A percentile compares a stretch with the other conserved stretches of the same genome.
phyloP scores from a whole-genome alignment of 164 flowering plant species.

The Nymphaea colorata region DNA sequence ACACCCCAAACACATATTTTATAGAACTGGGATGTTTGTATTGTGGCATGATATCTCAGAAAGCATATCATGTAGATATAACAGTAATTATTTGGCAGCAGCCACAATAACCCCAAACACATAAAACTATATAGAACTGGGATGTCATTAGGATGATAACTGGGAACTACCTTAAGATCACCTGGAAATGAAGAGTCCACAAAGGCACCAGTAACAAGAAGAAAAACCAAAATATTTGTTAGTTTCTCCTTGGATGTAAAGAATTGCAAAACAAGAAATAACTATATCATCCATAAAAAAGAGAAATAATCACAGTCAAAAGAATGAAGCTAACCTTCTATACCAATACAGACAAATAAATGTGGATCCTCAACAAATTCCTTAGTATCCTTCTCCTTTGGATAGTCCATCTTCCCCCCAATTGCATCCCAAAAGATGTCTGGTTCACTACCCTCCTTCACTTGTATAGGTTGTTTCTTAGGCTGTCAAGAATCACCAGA shows the following conservation, averaged over 20 bases:
- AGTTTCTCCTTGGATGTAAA: constrained; percentile 13
- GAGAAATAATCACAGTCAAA: background rate
- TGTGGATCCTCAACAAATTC: constrained; percentile 43
- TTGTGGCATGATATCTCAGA: too few relatives aligned
- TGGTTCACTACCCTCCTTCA: constrained; percentile 69
- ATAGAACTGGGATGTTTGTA: too few relatives aligned
- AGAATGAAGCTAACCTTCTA: constrained; percentile 25
- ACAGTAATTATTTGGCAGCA: too few relatives aligned
- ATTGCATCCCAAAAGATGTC: constrained; percentile 56
- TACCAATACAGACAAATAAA: constrained; percentile 30
- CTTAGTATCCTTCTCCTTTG: constrained; percentile 33
- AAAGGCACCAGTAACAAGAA: constrained; percentile 7
- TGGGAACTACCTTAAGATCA: constrained; percentile 40
- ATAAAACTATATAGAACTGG: too few relatives aligned
- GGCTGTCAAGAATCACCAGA: constrained; percentile 27
- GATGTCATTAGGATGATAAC: too few relatives aligned
- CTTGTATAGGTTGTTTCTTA: constrained; percentile 41
- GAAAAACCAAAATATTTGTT: constrained; percentile 25
- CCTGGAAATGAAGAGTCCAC: constrained; percentile 22
- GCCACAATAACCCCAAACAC: too few relatives aligned
- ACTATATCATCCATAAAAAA: background rate
- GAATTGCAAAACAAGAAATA: background rate
- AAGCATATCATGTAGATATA: too few relatives aligned
- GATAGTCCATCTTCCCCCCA: constrained; percentile 53
- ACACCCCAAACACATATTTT: too few relatives aligned